Percentiles rank a stretch among this genome's conserved stretches.
These are phyloP conservation scores for Centella asiatica DNA, from an alignment of 129 eudicot genomes.

Conservation along the genomic window DNA sequence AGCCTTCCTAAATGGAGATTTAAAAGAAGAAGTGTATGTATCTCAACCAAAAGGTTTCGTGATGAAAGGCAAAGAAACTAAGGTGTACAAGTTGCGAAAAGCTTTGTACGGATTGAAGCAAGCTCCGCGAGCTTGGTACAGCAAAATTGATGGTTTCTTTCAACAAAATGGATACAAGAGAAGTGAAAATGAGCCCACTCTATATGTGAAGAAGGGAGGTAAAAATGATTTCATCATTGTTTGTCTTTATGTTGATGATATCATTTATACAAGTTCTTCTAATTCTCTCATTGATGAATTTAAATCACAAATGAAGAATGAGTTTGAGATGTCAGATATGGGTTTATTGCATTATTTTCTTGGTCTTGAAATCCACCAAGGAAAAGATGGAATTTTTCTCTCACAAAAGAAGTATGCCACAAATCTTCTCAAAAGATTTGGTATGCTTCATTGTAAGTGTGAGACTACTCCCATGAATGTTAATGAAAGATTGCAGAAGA, in stretches of 20 bases:
- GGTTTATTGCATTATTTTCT: neutral
- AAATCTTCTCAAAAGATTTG: neutral
- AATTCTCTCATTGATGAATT: neutral
- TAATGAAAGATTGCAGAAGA: neutral
- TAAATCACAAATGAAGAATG: neutral
- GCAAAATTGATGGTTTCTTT: neutral
- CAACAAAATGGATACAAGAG: neutral
- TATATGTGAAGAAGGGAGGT: neutral
- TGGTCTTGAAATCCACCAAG: neutral
- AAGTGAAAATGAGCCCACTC: neutral
- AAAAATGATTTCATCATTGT: neutral
- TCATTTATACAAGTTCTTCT: neutral
- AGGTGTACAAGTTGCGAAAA: neutral
- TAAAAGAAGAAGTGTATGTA: neutral
- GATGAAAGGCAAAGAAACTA: neutral
- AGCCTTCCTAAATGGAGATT: neutral
- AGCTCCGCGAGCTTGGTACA: neutral
- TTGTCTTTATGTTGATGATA: neutral
- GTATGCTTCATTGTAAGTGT: neutral
- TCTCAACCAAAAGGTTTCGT: neutral
- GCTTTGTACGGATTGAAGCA: neutral
- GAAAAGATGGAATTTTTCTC: neutral
- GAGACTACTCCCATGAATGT: neutral
- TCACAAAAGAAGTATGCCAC: neutral
- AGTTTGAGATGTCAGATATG: neutral